Percentiles rank a stretch among this genome's conserved stretches.
Conservation (phyloP, 192 early-diverging fungal genomes). For the Linnemannia elongata region DNA sequence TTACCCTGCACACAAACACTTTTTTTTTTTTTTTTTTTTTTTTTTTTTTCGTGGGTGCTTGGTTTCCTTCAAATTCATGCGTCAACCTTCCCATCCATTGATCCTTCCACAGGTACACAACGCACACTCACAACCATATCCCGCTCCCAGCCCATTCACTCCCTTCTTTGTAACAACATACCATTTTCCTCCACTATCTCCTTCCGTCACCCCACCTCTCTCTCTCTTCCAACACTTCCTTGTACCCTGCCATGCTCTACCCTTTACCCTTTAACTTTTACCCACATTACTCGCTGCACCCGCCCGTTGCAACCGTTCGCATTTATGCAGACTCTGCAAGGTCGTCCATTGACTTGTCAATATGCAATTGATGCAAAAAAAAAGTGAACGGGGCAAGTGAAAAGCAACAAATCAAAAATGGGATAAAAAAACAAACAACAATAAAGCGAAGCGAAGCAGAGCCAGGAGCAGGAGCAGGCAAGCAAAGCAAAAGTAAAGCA, state of each 20-base stretch:
- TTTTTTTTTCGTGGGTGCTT: neutral
- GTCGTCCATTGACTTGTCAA: neutral
- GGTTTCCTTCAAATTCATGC: neutral
- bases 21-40: neutral
- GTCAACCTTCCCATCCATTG: neutral
- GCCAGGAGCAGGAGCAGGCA: neutral
- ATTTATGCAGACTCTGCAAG: slow-evolving; percentile 11
- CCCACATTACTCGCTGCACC: neutral
- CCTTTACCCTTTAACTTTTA: neutral
- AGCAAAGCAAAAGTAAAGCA: slow-evolving; percentile 1
- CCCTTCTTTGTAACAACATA: neutral
- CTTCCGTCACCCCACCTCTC: neutral
- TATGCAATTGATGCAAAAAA: slow-evolving; percentile 1
- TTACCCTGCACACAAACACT: neutral
- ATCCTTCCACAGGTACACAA: neutral
- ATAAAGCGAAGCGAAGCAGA: neutral
- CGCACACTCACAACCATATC: neutral
- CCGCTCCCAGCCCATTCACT: neutral
- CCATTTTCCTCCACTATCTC: neutral
- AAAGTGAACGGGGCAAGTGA: neutral
- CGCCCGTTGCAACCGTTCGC: slow-evolving; percentile 9
- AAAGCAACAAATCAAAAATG: neutral
- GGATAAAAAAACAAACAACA: neutral
- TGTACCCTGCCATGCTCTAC: neutral
- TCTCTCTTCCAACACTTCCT: neutral